Conservation (phyloP, 129 eudicot genomes). For the Lactuca sativa region DNA sequence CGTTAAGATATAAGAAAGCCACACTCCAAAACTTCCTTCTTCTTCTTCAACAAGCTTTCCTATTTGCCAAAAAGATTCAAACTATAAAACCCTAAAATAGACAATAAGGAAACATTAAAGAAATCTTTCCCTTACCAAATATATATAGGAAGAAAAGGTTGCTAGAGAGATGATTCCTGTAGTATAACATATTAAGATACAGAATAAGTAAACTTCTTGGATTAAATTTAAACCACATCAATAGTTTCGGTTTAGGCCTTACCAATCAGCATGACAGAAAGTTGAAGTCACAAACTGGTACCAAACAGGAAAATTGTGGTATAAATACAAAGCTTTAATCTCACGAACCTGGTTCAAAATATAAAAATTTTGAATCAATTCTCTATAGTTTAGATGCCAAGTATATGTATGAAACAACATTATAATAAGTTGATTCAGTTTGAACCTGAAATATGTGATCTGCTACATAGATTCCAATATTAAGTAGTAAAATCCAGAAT, state of each 20-base stretch:
- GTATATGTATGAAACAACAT: neutral
- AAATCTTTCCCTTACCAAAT: conserved; percentile 61
- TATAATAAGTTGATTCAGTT: conserved; percentile 4
- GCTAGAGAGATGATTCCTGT: conserved; percentile 97
- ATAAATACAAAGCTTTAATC: conserved; percentile 68
- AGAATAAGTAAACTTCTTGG: conserved; percentile 2
- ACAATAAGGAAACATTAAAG: neutral
- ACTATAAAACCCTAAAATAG: neutral
- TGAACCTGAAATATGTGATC: conserved; percentile 90
- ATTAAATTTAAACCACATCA: neutral
- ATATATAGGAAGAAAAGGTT: conserved; percentile 94
- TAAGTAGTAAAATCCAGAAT: conserved; percentile 90
- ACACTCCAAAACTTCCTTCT: conserved; percentile 85
- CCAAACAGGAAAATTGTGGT: conserved; percentile 83
- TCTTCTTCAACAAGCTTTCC: conserved; percentile 99
- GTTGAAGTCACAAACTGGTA: conserved; percentile 95
- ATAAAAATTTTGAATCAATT: neutral
- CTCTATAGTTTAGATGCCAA: neutral
- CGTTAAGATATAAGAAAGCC: conserved; percentile 88
- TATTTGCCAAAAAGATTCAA: conserved; percentile 28
- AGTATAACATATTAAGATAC: conserved; percentile 24
- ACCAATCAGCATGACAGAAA: conserved; percentile 95
- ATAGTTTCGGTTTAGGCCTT: conserved; percentile 15
- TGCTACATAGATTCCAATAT: conserved; percentile 78
- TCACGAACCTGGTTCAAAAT: conserved; percentile 51